Evolutionary conservation across 768 basidiomycete genomes (phyloP), one percentile per base, ranked within the genome.

Genomic region (Hortiboletus flavorubellus): DNA sequence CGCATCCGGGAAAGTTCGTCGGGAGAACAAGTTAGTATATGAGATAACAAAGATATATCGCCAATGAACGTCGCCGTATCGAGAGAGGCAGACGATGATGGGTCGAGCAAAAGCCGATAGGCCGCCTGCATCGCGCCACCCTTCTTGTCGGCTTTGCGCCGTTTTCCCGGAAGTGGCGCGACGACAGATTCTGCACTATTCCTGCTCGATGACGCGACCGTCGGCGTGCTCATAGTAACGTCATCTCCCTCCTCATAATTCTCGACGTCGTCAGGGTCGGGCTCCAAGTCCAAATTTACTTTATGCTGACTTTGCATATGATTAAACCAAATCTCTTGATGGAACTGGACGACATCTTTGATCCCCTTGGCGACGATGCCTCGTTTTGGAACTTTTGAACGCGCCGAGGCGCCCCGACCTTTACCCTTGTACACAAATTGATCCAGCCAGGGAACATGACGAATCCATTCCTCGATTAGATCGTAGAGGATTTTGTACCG

Each of bases 391-490:
- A 81, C 72, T 63, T 83, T 86, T 15, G 85, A 80, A 11, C 84
- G 78, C 0, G 85, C 81, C 43, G 72, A 69, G 23, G 65, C 45
- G 39, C 65, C 60, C 26, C 58, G 65, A 43, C 64, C 65, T 45
- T 67, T 70, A 34, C 55, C 59, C 72, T 78, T 68, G 60, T 55
- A 59, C 11, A 75, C 68, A 56, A 84, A 84, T 44, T 81, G 78
- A 57, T 83, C 78, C 11, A 91, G 73, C 91, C 90, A 93, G 5
- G 88, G 87, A 4, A 92, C 76, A n/a, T 80, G 78, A 46, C 78
- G 74, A 29, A 84, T 80, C 77, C 82, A 83, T 52, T 76, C 72
- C 35, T 78, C 78, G 33, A 91, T 70, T 52, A 80, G 70, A 61
- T 87, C 83, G 63, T 84, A 84, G 30, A 89, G 67, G 37, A 74